Evolutionary conservation across 441 rosid genomes (phyloP).

Genomic region (Croton laevigatus): DNA sequence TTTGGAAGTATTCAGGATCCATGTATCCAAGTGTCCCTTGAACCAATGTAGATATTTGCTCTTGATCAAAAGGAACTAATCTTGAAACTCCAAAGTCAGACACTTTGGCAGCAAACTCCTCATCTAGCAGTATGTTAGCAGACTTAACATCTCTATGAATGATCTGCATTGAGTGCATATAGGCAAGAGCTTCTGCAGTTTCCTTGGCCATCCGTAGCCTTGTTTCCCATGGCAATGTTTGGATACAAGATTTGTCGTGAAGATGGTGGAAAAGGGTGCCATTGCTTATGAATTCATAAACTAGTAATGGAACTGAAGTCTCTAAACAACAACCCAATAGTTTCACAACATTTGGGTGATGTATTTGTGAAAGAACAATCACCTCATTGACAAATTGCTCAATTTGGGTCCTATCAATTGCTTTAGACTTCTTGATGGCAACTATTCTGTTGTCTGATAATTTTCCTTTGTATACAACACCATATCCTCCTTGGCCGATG

Average conservation of each 20-base stretch:
- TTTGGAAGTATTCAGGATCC: slow-evolving; percentile 29
- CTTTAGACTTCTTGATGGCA: slow-evolving; percentile 39
- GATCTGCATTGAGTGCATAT: slow-evolving; percentile 40
- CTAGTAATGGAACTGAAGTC: slow-evolving; percentile 34
- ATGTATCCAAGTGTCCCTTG: slow-evolving; percentile 34
- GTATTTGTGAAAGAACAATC: slow-evolving; percentile 35
- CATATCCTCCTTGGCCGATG: slow-evolving; percentile 35
- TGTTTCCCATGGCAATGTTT: slow-evolving; percentile 26
- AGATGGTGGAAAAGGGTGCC: slow-evolving; percentile 37
- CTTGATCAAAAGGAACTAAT: slow-evolving; percentile 33
- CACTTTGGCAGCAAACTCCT: slow-evolving; percentile 31
- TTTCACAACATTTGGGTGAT: slow-evolving; percentile 40
- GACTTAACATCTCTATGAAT: slow-evolving; percentile 40
- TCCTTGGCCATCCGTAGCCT: slow-evolving; percentile 34
- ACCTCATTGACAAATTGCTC: slow-evolving; percentile 42
- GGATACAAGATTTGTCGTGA: not conserved
- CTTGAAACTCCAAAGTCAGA: slow-evolving; percentile 50
- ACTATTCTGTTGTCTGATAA: slow-evolving; percentile 18
- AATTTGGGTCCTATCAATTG: slow-evolving; percentile 26
- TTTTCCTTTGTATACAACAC: slow-evolving; percentile 41
- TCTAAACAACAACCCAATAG: slow-evolving; percentile 46
- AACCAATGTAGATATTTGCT: slow-evolving; percentile 35
- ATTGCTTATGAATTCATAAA: slow-evolving; percentile 38
- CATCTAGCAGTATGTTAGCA: slow-evolving; percentile 37
- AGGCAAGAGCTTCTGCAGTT: slow-evolving; percentile 34